A percentile compares a stretch with the other conserved stretches of the same genome.
These are phyloP conservation scores for Aquanectria penicillioides DNA, from an alignment of 2,329 filamentous ascomycete genomes.

Conservation along the genomic window DNA sequence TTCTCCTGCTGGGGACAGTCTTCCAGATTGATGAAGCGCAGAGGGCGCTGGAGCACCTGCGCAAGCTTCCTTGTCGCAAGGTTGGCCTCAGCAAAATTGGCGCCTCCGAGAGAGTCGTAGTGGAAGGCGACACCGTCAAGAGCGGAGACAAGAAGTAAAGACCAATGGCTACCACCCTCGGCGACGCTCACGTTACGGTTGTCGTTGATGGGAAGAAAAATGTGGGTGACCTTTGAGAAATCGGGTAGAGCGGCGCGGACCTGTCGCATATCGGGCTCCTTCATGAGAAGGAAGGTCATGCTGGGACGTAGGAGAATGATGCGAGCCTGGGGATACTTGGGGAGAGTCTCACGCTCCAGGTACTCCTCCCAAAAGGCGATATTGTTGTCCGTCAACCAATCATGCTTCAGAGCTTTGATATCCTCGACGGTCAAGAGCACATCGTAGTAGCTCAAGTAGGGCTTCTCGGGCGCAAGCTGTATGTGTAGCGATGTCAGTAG, in stretches of 20 bases:
- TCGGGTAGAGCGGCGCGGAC: constrained; percentile 79
- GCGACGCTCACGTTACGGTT: constrained; percentile 77
- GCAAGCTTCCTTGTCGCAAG: constrained; percentile 75
- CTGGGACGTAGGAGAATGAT: constrained; percentile 92
- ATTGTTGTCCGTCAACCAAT: constrained; percentile 98
- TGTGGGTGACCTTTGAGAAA: constrained; percentile 84
- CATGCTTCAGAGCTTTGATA: constrained; percentile 85
- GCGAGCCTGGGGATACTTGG: constrained; percentile 80
- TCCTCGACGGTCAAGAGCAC: constrained; percentile 81
- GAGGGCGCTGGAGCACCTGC: constrained; percentile 70
- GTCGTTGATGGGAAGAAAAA: constrained; percentile 97
- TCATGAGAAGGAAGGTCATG: constrained; percentile 92
- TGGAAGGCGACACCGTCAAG: constrained; percentile 95
- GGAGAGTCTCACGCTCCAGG: constrained; percentile 88
- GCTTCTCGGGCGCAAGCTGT: constrained; percentile 60
- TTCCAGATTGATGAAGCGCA: constrained; percentile 82
- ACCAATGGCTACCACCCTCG: constrained; percentile 97
- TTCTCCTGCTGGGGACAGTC: constrained; percentile 94
- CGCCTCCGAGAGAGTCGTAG: constrained; percentile 86
- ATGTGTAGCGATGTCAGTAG: constrained; percentile 20
- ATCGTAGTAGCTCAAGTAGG: constrained; percentile 55
- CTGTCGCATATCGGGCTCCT: constrained; percentile 67
- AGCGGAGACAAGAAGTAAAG: constrained; percentile 85
- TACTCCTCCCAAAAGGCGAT: constrained; percentile 99
- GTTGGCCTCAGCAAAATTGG: constrained; percentile 80